A percentile compares a stretch with the other conserved stretches of the same genome.
Conservation (phyloP, 352 stramenopile species). For the Nothophytophthora sp. region DNA sequence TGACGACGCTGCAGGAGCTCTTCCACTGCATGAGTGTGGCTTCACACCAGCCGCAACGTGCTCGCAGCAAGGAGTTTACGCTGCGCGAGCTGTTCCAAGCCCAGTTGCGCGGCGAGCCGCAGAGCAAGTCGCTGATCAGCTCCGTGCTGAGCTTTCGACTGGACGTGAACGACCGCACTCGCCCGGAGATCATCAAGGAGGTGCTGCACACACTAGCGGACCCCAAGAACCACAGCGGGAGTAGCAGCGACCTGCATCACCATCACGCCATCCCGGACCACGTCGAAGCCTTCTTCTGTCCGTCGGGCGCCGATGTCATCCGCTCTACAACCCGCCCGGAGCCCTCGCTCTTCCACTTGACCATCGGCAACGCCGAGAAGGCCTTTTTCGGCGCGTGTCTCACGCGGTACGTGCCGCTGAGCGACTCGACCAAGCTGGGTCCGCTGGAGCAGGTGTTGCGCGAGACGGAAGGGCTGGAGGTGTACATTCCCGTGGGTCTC, state of each 20-base stretch:
- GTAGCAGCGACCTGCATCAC: slow-evolving; percentile 63
- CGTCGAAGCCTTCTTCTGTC: slow-evolving; percentile 82
- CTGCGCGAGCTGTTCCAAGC: slow-evolving; percentile 66
- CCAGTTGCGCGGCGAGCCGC: slow-evolving; percentile 57
- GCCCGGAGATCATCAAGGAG: slow-evolving; percentile 64
- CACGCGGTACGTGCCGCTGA: slow-evolving; percentile 76
- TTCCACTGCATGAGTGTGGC: slow-evolving; percentile 89
- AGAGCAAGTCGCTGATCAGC: slow-evolving; percentile 70
- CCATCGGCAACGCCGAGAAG: slow-evolving; percentile 80
- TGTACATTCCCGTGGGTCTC: slow-evolving; percentile 75
- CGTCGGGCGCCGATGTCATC: slow-evolving; percentile 57
- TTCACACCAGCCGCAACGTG: slow-evolving; percentile 76
- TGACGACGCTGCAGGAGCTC: slow-evolving; percentile 85
- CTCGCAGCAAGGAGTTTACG: slow-evolving; percentile 72
- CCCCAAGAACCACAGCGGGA: slow-evolving; percentile 33
- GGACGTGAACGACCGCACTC: slow-evolving; percentile 57
- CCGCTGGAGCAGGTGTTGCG: slow-evolving; percentile 79
- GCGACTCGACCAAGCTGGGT: slow-evolving; percentile 63
- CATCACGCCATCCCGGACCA: slow-evolving; percentile 84
- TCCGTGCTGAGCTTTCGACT: slow-evolving; percentile 71
- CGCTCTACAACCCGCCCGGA: slow-evolving; percentile 55
- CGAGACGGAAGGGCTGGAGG: slow-evolving; percentile 80
- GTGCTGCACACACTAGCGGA: slow-evolving; percentile 70
- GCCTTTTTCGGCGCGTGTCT: slow-evolving; percentile 81
- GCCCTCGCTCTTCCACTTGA: slow-evolving; percentile 82